Evolutionary conservation across 2,329 filamentous ascomycete species (phyloP).

Genomic region (Mycosphaerelloides madeirae): DNA sequence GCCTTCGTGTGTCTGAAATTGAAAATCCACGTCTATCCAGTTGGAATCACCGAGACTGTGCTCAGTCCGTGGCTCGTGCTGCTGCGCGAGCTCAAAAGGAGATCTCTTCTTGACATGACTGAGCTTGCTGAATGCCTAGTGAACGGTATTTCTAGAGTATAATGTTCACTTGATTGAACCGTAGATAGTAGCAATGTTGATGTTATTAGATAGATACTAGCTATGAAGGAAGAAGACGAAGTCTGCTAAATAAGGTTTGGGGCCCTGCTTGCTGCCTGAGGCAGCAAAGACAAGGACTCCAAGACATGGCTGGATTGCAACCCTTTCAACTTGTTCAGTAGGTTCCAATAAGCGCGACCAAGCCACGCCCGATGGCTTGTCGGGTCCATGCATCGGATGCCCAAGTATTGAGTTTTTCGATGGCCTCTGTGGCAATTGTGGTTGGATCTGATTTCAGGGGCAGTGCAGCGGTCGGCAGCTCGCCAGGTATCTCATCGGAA

Average conservation of each 20-base stretch:
- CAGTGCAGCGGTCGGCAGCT: constrained; percentile 15
- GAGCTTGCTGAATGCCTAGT: constrained; percentile 33
- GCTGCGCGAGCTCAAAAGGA: constrained; percentile 14
- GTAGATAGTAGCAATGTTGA: no score
- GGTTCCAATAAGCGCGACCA: constrained; percentile 53
- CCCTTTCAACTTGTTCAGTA: no score
- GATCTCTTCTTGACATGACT: constrained; percentile 31
- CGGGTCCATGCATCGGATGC: constrained; percentile 10
- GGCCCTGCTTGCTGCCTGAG: no score
- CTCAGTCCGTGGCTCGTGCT: constrained; percentile 23
- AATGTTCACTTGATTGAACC: no score
- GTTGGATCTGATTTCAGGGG: constrained; percentile 14
- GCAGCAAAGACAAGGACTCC: no score
- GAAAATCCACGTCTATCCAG: constrained; percentile 25
- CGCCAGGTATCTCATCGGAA: constrained; percentile 23
- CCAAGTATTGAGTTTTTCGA: constrained; percentile 16
- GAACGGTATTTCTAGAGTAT: constrained; percentile 42
- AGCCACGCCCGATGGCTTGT: constrained; percentile 49
- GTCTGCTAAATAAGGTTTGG: no score
- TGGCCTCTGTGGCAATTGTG: constrained; percentile 10
- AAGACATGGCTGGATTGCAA: no score
- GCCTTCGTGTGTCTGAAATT: constrained; percentile 29
- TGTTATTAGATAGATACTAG: no score
- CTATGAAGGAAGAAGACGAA: no score
- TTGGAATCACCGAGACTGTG: constrained; percentile 21